Conservation (phyloP, 1,284 basidiomycete species). For the Rhodotorula sp. region DNA sequence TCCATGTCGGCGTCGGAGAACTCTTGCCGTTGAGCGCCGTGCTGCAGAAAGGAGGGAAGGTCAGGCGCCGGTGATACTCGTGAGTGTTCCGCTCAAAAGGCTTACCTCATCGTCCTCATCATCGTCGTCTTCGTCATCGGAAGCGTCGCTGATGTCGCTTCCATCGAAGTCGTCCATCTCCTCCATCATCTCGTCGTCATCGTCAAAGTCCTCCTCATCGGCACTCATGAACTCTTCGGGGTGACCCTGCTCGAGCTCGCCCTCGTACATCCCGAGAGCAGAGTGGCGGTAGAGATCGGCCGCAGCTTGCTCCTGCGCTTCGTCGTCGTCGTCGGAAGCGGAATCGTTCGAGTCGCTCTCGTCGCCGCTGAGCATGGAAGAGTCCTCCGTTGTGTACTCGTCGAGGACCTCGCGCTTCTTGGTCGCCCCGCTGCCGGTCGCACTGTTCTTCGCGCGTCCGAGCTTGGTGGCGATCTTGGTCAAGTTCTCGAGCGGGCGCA, state of each 20-base stretch:
- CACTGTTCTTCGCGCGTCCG: constrained; percentile 74
- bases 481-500: constrained; percentile 87
- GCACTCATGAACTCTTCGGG: constrained; percentile 43
- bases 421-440: constrained; percentile 51
- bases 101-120: constrained; percentile 34
- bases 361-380: constrained; percentile 33
- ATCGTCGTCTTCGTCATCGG: constrained; percentile 38
- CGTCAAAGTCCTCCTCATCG: constrained; percentile 47
- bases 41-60: not conserved
- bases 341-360: constrained; percentile 55
- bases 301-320: constrained; percentile 69
- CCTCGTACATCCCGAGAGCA: constrained; percentile 83
- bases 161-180: constrained; percentile 37
- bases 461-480: constrained; percentile 97
- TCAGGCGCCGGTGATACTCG: too few species aligned
- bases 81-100: not conserved
- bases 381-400: constrained; percentile 43
- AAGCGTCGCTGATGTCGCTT: constrained; percentile 42
- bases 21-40: constrained; percentile 23
- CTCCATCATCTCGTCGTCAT: constrained; percentile 54
- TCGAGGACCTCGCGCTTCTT: constrained; percentile 11
- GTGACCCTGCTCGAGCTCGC: constrained; percentile 47
- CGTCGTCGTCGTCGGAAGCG: constrained; percentile 55
- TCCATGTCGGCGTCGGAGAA: constrained; percentile 53
- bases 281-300: constrained; percentile 96